Evolutionary conservation across 2,329 filamentous ascomycete species (phyloP).

Genomic region (Ceratocystis diversiconidia): DNA sequence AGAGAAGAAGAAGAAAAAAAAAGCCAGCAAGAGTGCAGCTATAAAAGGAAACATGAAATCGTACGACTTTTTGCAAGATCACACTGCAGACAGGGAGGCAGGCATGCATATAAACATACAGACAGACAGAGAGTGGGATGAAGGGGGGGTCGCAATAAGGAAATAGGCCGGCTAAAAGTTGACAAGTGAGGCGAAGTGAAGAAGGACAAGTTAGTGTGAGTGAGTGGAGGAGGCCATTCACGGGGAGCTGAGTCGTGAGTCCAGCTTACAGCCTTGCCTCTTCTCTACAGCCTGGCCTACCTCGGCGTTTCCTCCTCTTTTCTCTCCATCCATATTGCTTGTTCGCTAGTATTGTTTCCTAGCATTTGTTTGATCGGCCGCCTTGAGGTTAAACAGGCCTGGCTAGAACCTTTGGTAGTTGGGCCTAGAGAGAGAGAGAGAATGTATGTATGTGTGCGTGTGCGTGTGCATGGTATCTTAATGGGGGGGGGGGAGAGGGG

Average conservation of each 20-base stretch:
- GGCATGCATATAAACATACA: neutral
- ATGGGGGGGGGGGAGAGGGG: neutral
- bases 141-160: no score
- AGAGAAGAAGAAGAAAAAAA: neutral
- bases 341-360: neutral
- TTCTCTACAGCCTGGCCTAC: neutral
- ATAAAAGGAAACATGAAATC: slow-evolving; percentile 13
- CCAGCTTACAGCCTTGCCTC: no score
- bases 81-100: neutral
- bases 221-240: neutral
- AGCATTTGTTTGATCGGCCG: neutral
- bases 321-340: neutral
- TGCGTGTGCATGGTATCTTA: no score
- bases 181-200: no score
- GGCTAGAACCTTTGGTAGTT: neutral
- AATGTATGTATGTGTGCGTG: no score
- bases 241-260: no score
- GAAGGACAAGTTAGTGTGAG: neutral
- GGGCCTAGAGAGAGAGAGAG: neutral
- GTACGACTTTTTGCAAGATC: neutral
- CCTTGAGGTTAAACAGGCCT: neutral
- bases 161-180: no score
- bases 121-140: neutral
- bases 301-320: neutral
- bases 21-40: slow-evolving; percentile 8